Percentiles rank a stretch among this genome's conserved stretches.
phyloP scores from a whole-genome alignment of 2,329 filamentous ascomycete genomes.

The Aureobasidium sp. region DNA sequence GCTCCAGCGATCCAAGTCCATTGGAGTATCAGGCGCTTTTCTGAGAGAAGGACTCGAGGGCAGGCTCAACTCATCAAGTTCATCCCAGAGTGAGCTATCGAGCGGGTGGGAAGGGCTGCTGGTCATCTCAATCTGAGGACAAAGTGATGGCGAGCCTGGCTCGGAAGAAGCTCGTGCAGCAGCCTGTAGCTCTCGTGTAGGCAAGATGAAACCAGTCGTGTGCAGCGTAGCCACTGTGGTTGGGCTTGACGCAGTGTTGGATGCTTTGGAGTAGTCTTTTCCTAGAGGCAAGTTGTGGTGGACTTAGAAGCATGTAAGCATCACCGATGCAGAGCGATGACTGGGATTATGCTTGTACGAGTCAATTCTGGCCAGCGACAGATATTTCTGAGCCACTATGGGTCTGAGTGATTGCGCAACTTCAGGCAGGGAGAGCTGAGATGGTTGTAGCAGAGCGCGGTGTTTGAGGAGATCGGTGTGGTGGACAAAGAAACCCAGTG shows the following conservation, averaged over 20 bases:
- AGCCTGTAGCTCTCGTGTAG: too few species aligned
- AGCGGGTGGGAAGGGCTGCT: background rate
- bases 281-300: too few species aligned
- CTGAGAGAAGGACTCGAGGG: background rate
- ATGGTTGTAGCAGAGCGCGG: too few species aligned
- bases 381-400: too few species aligned
- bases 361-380: too few species aligned
- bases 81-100: background rate
- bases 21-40: background rate
- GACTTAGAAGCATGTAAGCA: too few species aligned
- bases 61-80: background rate
- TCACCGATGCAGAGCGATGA: too few species aligned
- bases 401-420: too few species aligned
- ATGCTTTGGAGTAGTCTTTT: background rate
- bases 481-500: background rate
- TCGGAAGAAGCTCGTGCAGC: background rate
- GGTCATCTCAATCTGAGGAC: background rate
- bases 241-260: background rate
- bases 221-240: background rate
- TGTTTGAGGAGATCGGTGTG: too few species aligned
- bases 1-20: background rate
- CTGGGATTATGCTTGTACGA: too few species aligned
- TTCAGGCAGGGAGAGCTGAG: too few species aligned
- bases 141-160: background rate
- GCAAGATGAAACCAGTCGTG: background rate